Conservation (phyloP, 768 basidiomycete species). For the Tulasnella sp. region DNA sequence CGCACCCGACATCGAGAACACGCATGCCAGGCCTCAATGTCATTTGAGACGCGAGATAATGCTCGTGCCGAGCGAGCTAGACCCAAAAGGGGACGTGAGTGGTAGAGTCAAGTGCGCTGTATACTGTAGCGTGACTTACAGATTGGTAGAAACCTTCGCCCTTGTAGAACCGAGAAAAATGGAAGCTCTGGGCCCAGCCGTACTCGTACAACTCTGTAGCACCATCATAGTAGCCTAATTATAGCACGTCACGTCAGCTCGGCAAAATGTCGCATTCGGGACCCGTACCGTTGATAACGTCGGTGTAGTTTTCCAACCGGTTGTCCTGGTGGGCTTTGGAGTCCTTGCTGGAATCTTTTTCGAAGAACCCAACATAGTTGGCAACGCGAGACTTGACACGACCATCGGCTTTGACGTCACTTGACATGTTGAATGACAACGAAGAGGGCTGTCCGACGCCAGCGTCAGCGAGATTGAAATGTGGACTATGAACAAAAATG, state of each 20-base stretch:
- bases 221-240: constrained; percentile 86
- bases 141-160: constrained; percentile 40
- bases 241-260: background rate
- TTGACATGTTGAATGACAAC: too few species aligned
- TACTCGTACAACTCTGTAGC: constrained; percentile 93
- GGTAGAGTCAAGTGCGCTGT: too few species aligned
- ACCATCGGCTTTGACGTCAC: constrained; percentile 42
- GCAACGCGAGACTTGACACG: constrained; percentile 57
- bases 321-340: constrained; percentile 49
- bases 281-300: constrained; percentile 74
- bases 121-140: constrained; percentile 14
- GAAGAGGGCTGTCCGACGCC: too few species aligned
- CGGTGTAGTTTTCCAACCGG: constrained; percentile 71
- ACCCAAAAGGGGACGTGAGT: constrained; percentile 25
- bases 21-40: constrained; percentile 77
- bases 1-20: constrained; percentile 96
- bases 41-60: constrained; percentile 89
- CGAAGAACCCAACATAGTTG: constrained; percentile 87
- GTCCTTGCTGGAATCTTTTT: constrained; percentile 67
- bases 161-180: constrained; percentile 94
- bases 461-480: too few species aligned
- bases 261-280: background rate
- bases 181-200: constrained; percentile 85
- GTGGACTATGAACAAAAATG: background rate
- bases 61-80: constrained; percentile 82